These are phyloP conservation scores for Globisporangium splendens DNA, from an alignment of 352 stramenopile genomes.

Conservation along the genomic window DNA sequence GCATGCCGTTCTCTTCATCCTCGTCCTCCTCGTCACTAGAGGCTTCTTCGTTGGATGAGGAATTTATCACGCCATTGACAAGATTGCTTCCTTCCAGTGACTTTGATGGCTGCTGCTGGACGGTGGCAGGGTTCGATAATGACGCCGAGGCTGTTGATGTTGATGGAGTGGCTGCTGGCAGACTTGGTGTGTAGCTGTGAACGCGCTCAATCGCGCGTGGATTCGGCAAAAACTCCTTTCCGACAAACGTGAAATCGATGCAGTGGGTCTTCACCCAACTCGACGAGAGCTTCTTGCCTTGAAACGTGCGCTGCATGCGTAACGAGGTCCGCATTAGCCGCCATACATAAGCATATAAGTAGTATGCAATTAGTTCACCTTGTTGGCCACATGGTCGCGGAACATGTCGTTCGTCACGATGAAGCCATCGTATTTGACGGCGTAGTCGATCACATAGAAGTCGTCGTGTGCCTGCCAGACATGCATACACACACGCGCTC, in stretches of 20 bases:
- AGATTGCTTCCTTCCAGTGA: slow-evolving; percentile 6
- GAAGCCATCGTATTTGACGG: slow-evolving; percentile 82
- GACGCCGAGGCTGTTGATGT: neutral
- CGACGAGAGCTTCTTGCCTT: slow-evolving; percentile 50
- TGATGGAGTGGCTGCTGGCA: neutral
- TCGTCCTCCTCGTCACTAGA: slow-evolving; percentile 20
- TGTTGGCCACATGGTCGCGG: slow-evolving; percentile 81
- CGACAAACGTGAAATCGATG: slow-evolving; percentile 90
- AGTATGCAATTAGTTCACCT: slow-evolving; percentile 11
- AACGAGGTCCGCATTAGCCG: neutral
- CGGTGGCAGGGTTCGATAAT: neutral
- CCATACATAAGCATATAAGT: neutral
- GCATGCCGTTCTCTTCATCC: slow-evolving; percentile 33
- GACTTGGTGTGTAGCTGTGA: slow-evolving; percentile 25
- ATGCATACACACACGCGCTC: neutral
- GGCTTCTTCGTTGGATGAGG: slow-evolving; percentile 2
- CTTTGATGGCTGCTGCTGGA: slow-evolving; percentile 10
- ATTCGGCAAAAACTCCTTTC: slow-evolving; percentile 88
- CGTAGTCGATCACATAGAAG: slow-evolving; percentile 91
- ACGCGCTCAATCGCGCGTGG: slow-evolving; percentile 76
- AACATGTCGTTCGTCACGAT: slow-evolving; percentile 93
- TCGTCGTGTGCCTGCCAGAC: slow-evolving; percentile 76
- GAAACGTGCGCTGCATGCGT: slow-evolving; percentile 48
- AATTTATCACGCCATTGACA: slow-evolving; percentile 1
- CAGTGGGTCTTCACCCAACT: slow-evolving; percentile 66